Evolutionary conservation across 1,284 basidiomycete species (phyloP).

Genomic region (Papiliotrema terrestris): DNA sequence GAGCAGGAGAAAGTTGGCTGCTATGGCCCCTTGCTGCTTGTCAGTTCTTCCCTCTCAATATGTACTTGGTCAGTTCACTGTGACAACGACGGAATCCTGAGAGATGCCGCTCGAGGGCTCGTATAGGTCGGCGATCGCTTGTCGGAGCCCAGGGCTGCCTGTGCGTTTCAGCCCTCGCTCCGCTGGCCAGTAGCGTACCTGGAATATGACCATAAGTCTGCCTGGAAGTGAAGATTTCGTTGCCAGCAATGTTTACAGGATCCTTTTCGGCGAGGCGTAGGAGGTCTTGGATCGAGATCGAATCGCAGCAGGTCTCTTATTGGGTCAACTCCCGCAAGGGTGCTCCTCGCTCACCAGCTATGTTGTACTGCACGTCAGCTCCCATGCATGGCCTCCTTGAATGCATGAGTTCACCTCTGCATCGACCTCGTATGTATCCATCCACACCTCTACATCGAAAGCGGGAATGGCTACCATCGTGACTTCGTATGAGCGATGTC

Average conservation of each 20-base stretch:
- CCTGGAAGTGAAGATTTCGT: not conserved
- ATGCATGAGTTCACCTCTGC: not conserved
- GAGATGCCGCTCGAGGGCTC: not conserved
- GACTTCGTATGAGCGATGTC: too few relatives aligned
- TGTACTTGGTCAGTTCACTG: not conserved
- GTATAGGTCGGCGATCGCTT: not conserved
- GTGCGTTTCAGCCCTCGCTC: not conserved
- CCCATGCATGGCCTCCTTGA: not conserved
- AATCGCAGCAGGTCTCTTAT: not conserved
- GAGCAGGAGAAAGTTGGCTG: not conserved
- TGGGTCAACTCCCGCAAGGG: not conserved
- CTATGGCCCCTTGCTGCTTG: not conserved
- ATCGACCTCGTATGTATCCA: not conserved
- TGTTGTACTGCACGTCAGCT: not conserved
- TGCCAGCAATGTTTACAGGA: not conserved
- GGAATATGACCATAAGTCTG: not conserved
- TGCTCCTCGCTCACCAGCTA: not conserved
- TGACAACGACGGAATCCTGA: not conserved
- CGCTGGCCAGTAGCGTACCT: not conserved
- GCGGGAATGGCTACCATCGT: not conserved
- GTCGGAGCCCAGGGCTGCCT: not conserved
- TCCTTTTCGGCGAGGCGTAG: not conserved
- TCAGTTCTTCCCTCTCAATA: not conserved
- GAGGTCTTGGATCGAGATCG: not conserved
- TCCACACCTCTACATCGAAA: not conserved